These are phyloP conservation scores for Durotheca rogersii DNA, from an alignment of 495 filamentous ascomycete genomes.

Conservation along the genomic window DNA sequence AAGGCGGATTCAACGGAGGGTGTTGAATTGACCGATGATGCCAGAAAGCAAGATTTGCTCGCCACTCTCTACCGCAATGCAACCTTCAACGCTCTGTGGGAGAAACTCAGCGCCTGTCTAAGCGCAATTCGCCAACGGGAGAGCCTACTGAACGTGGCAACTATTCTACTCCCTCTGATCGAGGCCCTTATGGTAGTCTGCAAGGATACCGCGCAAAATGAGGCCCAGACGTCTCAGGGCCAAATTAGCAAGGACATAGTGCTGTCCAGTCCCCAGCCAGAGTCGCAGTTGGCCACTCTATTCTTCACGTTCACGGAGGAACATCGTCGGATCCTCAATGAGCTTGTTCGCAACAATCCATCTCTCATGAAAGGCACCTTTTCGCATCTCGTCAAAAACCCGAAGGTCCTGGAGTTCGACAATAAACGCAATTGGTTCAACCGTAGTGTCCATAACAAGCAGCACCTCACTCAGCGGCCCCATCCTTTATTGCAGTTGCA, in stretches of 20 bases:
- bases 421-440: slow-evolving; percentile 99
- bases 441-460: slow-evolving; percentile 81
- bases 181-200: slow-evolving; percentile 98
- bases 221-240: slow-evolving; percentile 53
- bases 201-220: slow-evolving; percentile 87
- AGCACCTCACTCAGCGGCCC: slow-evolving; percentile 57
- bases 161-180: slow-evolving; percentile 88
- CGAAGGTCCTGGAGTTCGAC: slow-evolving; percentile 97
- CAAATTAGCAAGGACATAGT: slow-evolving; percentile 64
- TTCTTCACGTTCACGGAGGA: slow-evolving; percentile 99
- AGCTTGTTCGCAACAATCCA: slow-evolving; percentile 93
- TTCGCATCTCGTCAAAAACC: slow-evolving; percentile 93
- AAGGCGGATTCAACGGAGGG: slow-evolving; percentile 60
- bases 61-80: slow-evolving; percentile 84
- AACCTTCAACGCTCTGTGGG: slow-evolving; percentile 88
- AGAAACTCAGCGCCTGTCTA: slow-evolving; percentile 89
- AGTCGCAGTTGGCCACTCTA: slow-evolving; percentile 78
- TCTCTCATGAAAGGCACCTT: slow-evolving; percentile 98
- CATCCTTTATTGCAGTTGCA: slow-evolving; percentile 79
- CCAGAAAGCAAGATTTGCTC: slow-evolving; percentile 76
- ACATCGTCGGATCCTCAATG: slow-evolving; percentile 96
- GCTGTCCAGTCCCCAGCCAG: slow-evolving; percentile 73
- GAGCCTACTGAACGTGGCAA: slow-evolving; percentile 94
- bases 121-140: slow-evolving; percentile 84
- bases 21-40: slow-evolving; percentile 50